Evolutionary conservation across 2,329 filamentous ascomycete species (phyloP).

Genomic region (Phaeosphaeria sp.): DNA sequence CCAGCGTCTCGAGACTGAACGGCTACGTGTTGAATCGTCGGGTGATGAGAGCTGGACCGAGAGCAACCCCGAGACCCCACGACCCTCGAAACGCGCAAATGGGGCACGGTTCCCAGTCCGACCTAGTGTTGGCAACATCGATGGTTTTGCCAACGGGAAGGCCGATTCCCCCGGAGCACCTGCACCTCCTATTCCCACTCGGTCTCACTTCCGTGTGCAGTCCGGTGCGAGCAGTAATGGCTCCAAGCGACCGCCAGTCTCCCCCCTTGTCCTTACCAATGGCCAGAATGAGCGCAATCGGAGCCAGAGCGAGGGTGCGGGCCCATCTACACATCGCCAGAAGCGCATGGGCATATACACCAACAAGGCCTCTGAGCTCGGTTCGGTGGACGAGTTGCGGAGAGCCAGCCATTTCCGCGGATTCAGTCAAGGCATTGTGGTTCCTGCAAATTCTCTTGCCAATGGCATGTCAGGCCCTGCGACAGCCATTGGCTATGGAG

Average conservation of each 20-base stretch:
- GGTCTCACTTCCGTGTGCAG: constrained; percentile 80
- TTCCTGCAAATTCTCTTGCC: constrained; percentile 28
- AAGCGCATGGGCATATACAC: constrained; percentile 68
- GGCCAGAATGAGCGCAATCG: constrained; percentile 69
- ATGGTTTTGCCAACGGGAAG: constrained; percentile 59
- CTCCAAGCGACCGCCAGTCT: constrained; percentile 73
- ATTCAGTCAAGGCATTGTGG: constrained; percentile 63
- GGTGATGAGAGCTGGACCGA: constrained; percentile 64
- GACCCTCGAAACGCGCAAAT: constrained; percentile 65
- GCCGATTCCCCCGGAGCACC: constrained; percentile 33
- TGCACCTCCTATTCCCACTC: constrained; percentile 78
- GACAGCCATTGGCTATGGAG: constrained; percentile 43
- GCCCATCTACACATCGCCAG: constrained; percentile 58
- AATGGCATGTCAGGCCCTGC: constrained; percentile 43
- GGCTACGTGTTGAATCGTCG: constrained; percentile 53
- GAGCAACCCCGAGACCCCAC: constrained; percentile 76
- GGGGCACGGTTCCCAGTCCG: constrained; percentile 68
- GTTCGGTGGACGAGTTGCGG: constrained; percentile 60
- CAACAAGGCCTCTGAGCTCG: constrained; percentile 62
- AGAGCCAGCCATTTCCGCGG: constrained; percentile 63
- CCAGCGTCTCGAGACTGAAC: constrained; percentile 40
- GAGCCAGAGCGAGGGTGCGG: constrained; percentile 68
- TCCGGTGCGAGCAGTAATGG: constrained; percentile 69
- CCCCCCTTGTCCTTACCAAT: constrained; percentile 72
- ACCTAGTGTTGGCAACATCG: constrained; percentile 71